Conservation (phyloP, 2,329 filamentous ascomycete genomes). For the Colletotrichum cereale region DNA sequence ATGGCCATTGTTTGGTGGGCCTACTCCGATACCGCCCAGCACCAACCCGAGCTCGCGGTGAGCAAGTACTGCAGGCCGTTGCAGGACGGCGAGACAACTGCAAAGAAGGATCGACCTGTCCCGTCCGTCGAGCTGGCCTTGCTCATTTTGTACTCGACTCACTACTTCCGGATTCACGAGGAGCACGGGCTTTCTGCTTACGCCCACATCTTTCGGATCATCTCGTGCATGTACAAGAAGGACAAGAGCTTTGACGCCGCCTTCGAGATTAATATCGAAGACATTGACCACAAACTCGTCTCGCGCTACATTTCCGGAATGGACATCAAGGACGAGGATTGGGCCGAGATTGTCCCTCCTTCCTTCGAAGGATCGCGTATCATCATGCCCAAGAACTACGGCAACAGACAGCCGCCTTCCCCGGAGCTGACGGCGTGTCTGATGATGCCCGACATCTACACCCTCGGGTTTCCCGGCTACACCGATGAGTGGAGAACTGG, state of each 20-base stretch:
- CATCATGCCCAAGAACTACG: conserved; percentile 1
- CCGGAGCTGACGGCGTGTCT: background rate
- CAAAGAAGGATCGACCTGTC: background rate
- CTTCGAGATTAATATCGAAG: background rate
- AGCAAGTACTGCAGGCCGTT: background rate
- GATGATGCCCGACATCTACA: conserved; percentile 16
- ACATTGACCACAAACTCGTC: background rate
- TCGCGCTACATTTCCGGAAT: background rate
- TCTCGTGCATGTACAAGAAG: background rate
- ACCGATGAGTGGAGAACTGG: background rate
- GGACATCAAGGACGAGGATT: background rate
- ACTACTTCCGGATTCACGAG: conserved; percentile 16
- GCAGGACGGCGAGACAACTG: background rate
- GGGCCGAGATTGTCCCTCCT: conserved; percentile 13
- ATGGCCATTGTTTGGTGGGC: background rate
- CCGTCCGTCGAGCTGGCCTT: background rate
- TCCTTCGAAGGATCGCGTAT: conserved; percentile 8
- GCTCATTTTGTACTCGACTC: conserved; percentile 1
- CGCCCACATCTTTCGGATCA: conserved; percentile 7
- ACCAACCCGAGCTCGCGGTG: background rate
- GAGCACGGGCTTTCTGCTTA: conserved; percentile 3
- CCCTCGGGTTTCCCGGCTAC: background rate
- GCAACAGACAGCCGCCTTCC: background rate
- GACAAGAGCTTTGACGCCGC: background rate
- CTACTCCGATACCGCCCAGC: too few relatives aligned